Percentiles rank a stretch among this genome's conserved stretches.
Evolutionary conservation across 2,329 filamentous ascomycete genomes (phyloP).

Genomic region (Verticillium albo-atrum): DNA sequence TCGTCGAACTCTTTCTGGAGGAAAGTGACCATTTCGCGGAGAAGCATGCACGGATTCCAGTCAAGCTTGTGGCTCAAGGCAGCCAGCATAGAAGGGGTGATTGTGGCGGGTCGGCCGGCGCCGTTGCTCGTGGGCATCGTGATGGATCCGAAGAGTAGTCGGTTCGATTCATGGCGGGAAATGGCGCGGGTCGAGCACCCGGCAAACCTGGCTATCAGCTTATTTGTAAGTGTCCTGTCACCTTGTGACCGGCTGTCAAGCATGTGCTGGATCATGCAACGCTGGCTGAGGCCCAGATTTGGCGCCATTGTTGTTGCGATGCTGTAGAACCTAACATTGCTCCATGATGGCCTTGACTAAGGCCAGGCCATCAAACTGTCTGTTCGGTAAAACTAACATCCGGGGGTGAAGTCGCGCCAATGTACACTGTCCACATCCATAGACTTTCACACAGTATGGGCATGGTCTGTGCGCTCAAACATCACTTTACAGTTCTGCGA

Average conservation of each 20-base stretch:
- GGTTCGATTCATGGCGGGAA: background rate
- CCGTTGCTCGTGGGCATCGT: background rate
- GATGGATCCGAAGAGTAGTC: background rate
- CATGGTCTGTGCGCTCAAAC: background rate
- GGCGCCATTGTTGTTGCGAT: background rate
- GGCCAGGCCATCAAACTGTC: background rate
- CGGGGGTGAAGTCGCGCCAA: background rate
- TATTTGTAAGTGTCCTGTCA: background rate
- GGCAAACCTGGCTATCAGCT: background rate
- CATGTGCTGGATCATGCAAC: background rate
- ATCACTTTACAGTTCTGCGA: background rate
- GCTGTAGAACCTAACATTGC: background rate
- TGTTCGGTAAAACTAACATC: background rate
- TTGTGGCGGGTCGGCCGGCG: background rate
- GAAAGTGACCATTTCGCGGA: constrained; percentile 15
- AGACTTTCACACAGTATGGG: background rate
- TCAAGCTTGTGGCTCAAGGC: background rate
- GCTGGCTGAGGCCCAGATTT: background rate
- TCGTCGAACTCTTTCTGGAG: constrained; percentile 10
- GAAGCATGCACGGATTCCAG: constrained; percentile 12
- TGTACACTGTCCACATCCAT: background rate
- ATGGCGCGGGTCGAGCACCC: background rate
- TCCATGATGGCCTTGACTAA: background rate
- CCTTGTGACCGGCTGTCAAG: background rate
- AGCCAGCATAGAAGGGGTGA: background rate